Percentiles rank a stretch among this genome's conserved stretches.
Evolutionary conservation across 2,329 filamentous ascomycete species (phyloP).

Genomic region (Pyrenophora seminiperda): DNA sequence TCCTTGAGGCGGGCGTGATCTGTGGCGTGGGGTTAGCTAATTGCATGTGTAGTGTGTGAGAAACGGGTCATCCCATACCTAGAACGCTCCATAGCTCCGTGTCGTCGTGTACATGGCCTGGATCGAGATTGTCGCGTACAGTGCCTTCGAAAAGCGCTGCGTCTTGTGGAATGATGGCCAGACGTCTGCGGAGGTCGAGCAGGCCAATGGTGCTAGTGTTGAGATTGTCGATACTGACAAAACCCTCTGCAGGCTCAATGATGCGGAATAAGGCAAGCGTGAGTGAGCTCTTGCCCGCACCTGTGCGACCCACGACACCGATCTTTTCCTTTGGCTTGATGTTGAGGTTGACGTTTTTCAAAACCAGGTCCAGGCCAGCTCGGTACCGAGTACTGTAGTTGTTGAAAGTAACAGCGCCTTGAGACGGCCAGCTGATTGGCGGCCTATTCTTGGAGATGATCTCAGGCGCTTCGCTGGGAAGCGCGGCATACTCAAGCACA

Average conservation of each 20-base stretch:
- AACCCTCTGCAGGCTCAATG: conserved; percentile 82
- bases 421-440: conserved; percentile 86
- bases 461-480: conserved; percentile 93
- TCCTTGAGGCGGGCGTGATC: conserved; percentile 94
- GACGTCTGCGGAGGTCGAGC: conserved; percentile 81
- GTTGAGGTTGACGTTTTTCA: conserved; percentile 88
- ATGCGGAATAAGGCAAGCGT: conserved; percentile 94
- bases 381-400: conserved; percentile 95
- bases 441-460: conserved; percentile 87
- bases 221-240: conserved; percentile 86
- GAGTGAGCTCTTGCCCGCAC: conserved; percentile 92
- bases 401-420: conserved; percentile 86
- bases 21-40: conserved; percentile 46
- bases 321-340: conserved; percentile 98
- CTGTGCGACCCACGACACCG: conserved; percentile 93
- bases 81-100: conserved; percentile 96
- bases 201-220: conserved; percentile 91
- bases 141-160: conserved; percentile 94
- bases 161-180: conserved; percentile 98
- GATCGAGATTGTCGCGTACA: conserved; percentile 93
- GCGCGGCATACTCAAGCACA: conserved; percentile 89
- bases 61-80: conserved; percentile 60
- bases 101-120: conserved; percentile 92
- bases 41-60: background rate
- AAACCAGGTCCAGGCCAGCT: conserved; percentile 83